Evolutionary conservation across 2,329 filamentous ascomycete genomes (phyloP).

Genomic region (Pestalotiopsis fici): DNA sequence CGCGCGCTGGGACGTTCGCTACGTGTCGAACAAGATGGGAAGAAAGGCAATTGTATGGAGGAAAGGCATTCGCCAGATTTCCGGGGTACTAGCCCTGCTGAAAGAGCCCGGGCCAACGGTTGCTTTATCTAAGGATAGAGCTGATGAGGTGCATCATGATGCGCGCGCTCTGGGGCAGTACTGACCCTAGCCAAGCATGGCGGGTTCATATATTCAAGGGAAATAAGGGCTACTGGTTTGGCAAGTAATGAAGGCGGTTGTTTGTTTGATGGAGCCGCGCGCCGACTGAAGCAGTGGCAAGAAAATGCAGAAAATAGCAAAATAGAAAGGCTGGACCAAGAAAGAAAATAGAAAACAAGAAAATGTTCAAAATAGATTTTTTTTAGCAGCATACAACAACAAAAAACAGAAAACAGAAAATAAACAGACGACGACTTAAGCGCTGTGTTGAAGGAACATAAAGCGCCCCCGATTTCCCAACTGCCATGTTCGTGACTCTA

Average conservation of each 20-base stretch:
- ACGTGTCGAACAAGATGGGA: slow-evolving; percentile 14
- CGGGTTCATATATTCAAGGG: background rate
- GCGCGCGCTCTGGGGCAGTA: slow-evolving; percentile 18
- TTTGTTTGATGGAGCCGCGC: background rate
- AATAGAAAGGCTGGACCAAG: background rate
- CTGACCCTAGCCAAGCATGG: background rate
- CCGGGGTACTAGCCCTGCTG: slow-evolving; percentile 11
- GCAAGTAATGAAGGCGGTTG: background rate
- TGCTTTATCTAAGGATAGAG: slow-evolving; percentile 11
- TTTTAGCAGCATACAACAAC: background rate
- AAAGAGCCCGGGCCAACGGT: slow-evolving; percentile 17
- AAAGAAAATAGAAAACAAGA: background rate
- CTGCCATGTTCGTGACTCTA: background rate
- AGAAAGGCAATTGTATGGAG: slow-evolving; percentile 15
- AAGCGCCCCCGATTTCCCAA: background rate
- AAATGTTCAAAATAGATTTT: background rate
- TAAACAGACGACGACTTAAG: background rate
- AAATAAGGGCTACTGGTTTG: slow-evolving; percentile 16
- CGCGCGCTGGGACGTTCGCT: slow-evolving; percentile 19
- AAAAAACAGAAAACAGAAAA: background rate
- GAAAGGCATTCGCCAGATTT: slow-evolving; percentile 16
- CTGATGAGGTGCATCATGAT: slow-evolving; percentile 25
- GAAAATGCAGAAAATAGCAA: background rate
- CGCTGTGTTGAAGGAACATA: background rate
- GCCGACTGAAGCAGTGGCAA: background rate